A percentile compares a stretch with the other conserved stretches of the same genome.
Evolutionary conservation across 2,329 filamentous ascomycete species (phyloP).

Genomic region (Chaetomium globosum): DNA sequence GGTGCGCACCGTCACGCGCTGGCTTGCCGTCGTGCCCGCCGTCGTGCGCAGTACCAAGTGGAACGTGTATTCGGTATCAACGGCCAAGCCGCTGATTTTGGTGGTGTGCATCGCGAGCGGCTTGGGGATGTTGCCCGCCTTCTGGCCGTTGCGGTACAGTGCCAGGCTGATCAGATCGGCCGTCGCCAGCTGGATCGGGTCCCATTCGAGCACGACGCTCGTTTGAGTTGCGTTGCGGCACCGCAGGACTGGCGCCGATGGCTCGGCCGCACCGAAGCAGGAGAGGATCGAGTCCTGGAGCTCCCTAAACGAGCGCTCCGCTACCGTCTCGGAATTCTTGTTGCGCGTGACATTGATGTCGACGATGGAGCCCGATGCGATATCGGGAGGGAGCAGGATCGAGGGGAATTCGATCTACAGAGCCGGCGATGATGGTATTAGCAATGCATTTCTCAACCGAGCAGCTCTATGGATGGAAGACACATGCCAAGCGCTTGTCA

Average conservation of each 20-base stretch:
- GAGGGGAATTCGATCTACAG: constrained; percentile 95
- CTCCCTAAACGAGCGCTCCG: constrained; percentile 73
- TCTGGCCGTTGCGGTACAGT: constrained; percentile 93
- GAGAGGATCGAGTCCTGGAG: constrained; percentile 89
- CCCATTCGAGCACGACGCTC: constrained; percentile 98
- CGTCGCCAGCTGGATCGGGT: constrained; percentile 88
- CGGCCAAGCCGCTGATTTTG: constrained; percentile 94
- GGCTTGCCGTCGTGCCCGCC: constrained; percentile 82
- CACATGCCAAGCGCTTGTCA: constrained; percentile 84
- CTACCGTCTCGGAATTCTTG: constrained; percentile 71
- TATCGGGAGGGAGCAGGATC: constrained; percentile 92
- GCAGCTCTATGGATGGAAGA: neutral
- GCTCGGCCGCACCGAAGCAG: constrained; percentile 81
- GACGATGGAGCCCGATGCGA: constrained; percentile 94
- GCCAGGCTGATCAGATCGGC: constrained; percentile 87
- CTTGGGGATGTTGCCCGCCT: constrained; percentile 90
- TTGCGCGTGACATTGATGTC: constrained; percentile 96
- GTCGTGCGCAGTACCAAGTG: constrained; percentile 88
- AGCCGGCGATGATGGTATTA: constrained; percentile 18
- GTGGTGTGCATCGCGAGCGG: constrained; percentile 87
- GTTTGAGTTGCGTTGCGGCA: constrained; percentile 98
- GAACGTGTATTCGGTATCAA: constrained; percentile 95
- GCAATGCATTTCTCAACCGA: constrained; percentile 20
- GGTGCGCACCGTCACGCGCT: constrained; percentile 82
- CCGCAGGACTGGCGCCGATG: constrained; percentile 75